Evolutionary conservation across 2,329 filamentous ascomycete genomes (phyloP).

Genomic region (Lachnellula occidentalis): DNA sequence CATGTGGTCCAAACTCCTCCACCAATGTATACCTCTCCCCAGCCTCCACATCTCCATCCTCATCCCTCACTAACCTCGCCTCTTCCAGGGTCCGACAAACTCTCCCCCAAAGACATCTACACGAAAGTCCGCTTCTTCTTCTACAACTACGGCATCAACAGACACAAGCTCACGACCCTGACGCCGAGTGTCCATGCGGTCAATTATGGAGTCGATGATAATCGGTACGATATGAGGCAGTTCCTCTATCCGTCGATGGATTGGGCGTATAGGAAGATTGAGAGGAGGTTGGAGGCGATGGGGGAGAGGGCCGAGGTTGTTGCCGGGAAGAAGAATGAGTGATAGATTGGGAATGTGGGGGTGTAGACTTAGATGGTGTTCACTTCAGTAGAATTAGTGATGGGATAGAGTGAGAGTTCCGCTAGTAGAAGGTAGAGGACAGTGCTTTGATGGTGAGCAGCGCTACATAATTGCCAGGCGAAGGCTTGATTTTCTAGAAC

Average conservation of each 20-base stretch:
- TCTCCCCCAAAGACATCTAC: slow-evolving; percentile 39
- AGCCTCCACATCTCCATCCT: slow-evolving; percentile 32
- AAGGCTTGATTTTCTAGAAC: too few relatives aligned
- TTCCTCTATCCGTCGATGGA: slow-evolving; percentile 41
- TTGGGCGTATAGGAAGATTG: slow-evolving; percentile 7
- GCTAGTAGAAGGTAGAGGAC: too few relatives aligned
- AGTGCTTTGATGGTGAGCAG: too few relatives aligned
- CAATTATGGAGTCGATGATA: slow-evolving; percentile 50
- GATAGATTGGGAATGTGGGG: too few relatives aligned
- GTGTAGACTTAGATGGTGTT: too few relatives aligned
- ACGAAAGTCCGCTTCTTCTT: slow-evolving; percentile 20
- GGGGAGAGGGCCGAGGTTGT: neutral
- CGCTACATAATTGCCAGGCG: too few relatives aligned
- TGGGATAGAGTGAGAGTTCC: too few relatives aligned
- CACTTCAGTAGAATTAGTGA: too few relatives aligned
- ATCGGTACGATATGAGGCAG: slow-evolving; percentile 50
- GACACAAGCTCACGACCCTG: slow-evolving; percentile 44
- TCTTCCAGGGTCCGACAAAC: neutral
- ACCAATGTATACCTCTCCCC: neutral
- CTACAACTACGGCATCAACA: slow-evolving; percentile 50
- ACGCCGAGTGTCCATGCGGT: slow-evolving; percentile 29
- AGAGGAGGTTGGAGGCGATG: slow-evolving; percentile 1
- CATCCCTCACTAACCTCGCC: slow-evolving; percentile 25
- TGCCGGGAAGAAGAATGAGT: too few relatives aligned
- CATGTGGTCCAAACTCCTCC: slow-evolving; percentile 23